Conservation (phyloP, 108 stramenopile genomes). For the Fragilariopsis cylindrus region DNA sequence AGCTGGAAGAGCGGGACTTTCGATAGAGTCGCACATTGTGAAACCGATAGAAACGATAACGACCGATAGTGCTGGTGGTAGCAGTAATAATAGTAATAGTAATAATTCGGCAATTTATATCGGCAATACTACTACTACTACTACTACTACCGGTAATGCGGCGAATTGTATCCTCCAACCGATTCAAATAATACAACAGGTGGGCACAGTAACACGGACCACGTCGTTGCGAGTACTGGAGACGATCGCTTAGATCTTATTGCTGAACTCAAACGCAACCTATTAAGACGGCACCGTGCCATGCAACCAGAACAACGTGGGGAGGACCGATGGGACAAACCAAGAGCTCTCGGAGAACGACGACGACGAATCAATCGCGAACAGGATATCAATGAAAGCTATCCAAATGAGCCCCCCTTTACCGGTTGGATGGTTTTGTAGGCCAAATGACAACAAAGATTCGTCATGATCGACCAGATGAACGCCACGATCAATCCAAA, state of each 20-base stretch:
- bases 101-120: not conserved
- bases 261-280: conserved; percentile 67
- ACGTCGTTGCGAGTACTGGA: conserved; percentile 57
- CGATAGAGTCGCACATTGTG: conserved; percentile 41
- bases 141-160: not conserved
- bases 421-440: conserved; percentile 63
- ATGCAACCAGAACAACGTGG: conserved; percentile 57
- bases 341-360: conserved; percentile 67
- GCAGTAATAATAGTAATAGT: not conserved
- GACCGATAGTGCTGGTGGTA: not conserved
- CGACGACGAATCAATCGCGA: conserved; percentile 77
- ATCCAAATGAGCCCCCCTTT: conserved; percentile 76
- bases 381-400: conserved; percentile 44
- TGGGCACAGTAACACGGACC: conserved; percentile 86
- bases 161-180: not conserved
- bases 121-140: not conserved
- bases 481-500: conserved; percentile 67
- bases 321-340: conserved; percentile 81
- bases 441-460: conserved; percentile 85
- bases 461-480: conserved; percentile 79
- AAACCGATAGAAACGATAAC: not conserved
- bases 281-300: conserved; percentile 46
- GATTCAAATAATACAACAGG: conserved; percentile 40
- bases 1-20: conserved; percentile 50
- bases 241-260: conserved; percentile 58